Evolutionary conservation across 2,329 filamentous ascomycete species (phyloP), one percentile per base, ranked within the genome.

Genomic region (Alternaria sp.): DNA sequence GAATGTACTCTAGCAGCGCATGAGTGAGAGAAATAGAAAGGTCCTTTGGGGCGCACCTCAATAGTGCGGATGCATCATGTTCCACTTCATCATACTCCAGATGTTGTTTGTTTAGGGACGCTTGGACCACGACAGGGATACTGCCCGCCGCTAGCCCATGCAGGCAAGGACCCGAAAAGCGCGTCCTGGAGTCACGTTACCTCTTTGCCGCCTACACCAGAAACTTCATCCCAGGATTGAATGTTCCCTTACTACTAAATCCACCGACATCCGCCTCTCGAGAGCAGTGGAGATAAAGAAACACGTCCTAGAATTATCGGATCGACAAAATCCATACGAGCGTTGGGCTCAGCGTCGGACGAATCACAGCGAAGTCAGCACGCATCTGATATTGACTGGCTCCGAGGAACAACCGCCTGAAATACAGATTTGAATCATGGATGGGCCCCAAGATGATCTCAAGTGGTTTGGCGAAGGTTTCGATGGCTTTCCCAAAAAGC

Each of bases 381-480:
- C n/a, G n/a, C n/a, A n/a, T n/a, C n/a, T n/a, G n/a, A n/a, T n/a
- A n/a, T n/a, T n/a, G n/a, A n/a, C n/a, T n/a, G n/a, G n/a, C n/a
- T n/a, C n/a, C n/a, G n/a, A n/a, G n/a, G n/a, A n/a, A n/a, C n/a
- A n/a, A n/a, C n/a, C n/a, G n/a, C n/a, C n/a, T n/a, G n/a, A n/a
- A n/a, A n/a, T n/a, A n/a, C n/a, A n/a, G n/a, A n/a, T n/a, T n/a
- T n/a, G n/a, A n/a, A n/a, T n/a, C n/a, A n/a, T 83, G 78, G 74
- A 80, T 8, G 61, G 68, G 17, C 76, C 64, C 36, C 74, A 66
- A 73, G 86, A 90, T 70, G 87, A 88, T 68, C 81, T 90, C 62
- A 88, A 88, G 64, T 90, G 87, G 83, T 89, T 91, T 63, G 87
- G 86, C 55, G 88, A 89, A 69, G 89, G 87, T 3, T 90, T 90